Percentiles rank a stretch among this genome's conserved stretches.
Conservation (phyloP, 257 asterid genomes). For the Paulownia fortunei region DNA sequence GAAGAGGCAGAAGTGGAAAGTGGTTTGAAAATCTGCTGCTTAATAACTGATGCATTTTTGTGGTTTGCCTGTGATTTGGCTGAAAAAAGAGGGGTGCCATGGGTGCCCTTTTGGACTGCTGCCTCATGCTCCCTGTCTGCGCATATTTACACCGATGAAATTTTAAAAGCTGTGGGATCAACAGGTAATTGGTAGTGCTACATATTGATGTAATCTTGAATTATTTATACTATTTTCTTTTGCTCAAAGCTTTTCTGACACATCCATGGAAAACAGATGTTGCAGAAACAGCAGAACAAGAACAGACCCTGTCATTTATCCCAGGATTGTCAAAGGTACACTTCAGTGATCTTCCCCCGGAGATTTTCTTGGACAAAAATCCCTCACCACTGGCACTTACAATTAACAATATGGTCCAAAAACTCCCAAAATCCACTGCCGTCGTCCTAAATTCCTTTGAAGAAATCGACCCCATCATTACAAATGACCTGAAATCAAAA, state of each 20-base stretch:
- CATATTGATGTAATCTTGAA: background rate
- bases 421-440: conserved; percentile 60
- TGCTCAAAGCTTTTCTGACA: background rate
- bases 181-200: conserved; percentile 25
- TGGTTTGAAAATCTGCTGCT: conserved; percentile 54
- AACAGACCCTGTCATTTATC: conserved; percentile 39
- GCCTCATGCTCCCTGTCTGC: conserved; percentile 59
- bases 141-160: conserved; percentile 59
- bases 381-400: conserved; percentile 55
- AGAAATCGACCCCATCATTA: conserved; percentile 62
- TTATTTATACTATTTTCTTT: background rate
- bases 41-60: conserved; percentile 67
- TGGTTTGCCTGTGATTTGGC: conserved; percentile 69
- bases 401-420: conserved; percentile 59
- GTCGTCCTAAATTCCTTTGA: conserved; percentile 71
- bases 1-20: conserved; percentile 49
- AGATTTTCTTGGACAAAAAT: conserved; percentile 40
- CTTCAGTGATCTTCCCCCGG: conserved; percentile 62
- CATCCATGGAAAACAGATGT: background rate
- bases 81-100: conserved; percentile 56
- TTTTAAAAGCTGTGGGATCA: conserved; percentile 29
- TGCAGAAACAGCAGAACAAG: conserved; percentile 34
- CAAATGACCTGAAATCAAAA: conserved; percentile 51
- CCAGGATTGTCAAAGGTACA: conserved; percentile 58
- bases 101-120: conserved; percentile 77